Evolutionary conservation across 1,139 yeast species (phyloP).

Genomic region (Yamadazyma sp.): DNA sequence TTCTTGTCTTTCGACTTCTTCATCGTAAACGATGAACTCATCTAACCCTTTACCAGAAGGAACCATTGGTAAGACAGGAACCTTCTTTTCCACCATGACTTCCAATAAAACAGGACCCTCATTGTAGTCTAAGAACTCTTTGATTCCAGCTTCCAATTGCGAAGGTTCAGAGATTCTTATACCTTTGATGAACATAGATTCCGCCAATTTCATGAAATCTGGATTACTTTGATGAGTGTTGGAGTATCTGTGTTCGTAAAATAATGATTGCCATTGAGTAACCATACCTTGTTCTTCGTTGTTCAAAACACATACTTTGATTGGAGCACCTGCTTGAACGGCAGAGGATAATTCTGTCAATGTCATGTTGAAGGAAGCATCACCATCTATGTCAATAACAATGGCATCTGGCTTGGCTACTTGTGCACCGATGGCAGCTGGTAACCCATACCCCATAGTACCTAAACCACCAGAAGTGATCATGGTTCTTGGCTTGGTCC

Average conservation of each 20-base stretch:
- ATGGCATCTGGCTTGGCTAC: constrained; percentile 91
- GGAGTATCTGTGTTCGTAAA: constrained; percentile 93
- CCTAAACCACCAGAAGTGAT: constrained; percentile 98
- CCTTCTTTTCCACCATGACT: constrained; percentile 91
- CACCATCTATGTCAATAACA: constrained; percentile 97
- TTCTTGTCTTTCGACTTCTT: constrained; percentile 75
- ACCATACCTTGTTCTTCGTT: constrained; percentile 99
- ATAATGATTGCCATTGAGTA: constrained; percentile 97
- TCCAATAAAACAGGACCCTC: constrained; percentile 87
- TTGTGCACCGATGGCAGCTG: constrained; percentile 98
- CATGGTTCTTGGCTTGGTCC: constrained; percentile 89
- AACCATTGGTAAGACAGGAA: constrained; percentile 97
- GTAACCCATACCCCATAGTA: constrained; percentile 97
- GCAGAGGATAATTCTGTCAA: constrained; percentile 91
- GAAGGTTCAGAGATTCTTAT: constrained; percentile 69
- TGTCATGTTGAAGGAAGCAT: constrained; percentile 97
- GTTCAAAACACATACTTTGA: constrained; percentile 84
- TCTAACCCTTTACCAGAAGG: constrained; percentile 95
- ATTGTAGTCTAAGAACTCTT: constrained; percentile 66
- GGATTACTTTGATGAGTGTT: constrained; percentile 97
- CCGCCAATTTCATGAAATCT: constrained; percentile 87
- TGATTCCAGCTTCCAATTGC: constrained; percentile 58
- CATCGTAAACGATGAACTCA: constrained; percentile 85
- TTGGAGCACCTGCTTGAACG: constrained; percentile 88
- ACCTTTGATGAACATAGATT: constrained; percentile 89